These are phyloP conservation scores for Quercus tomentella DNA, from an alignment of 331 rosid species.

Conservation along the genomic window DNA sequence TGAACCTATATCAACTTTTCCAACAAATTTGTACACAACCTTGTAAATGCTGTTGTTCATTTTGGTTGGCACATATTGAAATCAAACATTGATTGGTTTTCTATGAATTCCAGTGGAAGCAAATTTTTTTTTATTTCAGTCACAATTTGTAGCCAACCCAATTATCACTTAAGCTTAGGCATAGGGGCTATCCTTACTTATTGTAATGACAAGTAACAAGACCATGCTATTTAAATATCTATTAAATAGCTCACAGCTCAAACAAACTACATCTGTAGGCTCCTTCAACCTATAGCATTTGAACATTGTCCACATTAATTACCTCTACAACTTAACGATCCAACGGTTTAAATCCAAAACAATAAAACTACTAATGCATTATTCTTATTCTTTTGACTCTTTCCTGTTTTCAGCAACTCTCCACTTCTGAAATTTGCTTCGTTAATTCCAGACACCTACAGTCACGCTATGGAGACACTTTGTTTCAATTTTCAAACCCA, in stretches of 20 bases:
- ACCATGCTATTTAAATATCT: background rate
- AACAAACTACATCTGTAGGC: background rate
- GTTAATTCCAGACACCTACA: background rate
- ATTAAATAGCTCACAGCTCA: too few relatives aligned
- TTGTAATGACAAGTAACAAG: background rate
- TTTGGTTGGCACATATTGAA: too few relatives aligned
- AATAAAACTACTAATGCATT: constrained; percentile 28
- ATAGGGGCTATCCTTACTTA: background rate
- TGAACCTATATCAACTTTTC: too few relatives aligned
- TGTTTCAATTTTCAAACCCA: background rate
- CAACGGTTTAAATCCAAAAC: background rate
- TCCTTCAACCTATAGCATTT: background rate
- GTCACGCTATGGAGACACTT: background rate
- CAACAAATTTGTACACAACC: too few relatives aligned
- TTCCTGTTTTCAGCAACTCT: constrained; percentile 36
- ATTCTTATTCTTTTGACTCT: constrained; percentile 43
- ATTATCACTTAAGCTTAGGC: background rate
- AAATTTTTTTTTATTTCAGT: too few relatives aligned
- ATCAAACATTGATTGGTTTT: too few relatives aligned
- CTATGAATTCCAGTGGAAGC: too few relatives aligned
- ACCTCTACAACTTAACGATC: background rate
- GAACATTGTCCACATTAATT: background rate
- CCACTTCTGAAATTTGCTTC: constrained; percentile 35
- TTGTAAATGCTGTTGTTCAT: too few relatives aligned
- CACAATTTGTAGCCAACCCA: background rate